These are phyloP conservation scores for Debaryomyces prosopidis DNA, from an alignment of 805 yeast species.

Conservation along the genomic window DNA sequence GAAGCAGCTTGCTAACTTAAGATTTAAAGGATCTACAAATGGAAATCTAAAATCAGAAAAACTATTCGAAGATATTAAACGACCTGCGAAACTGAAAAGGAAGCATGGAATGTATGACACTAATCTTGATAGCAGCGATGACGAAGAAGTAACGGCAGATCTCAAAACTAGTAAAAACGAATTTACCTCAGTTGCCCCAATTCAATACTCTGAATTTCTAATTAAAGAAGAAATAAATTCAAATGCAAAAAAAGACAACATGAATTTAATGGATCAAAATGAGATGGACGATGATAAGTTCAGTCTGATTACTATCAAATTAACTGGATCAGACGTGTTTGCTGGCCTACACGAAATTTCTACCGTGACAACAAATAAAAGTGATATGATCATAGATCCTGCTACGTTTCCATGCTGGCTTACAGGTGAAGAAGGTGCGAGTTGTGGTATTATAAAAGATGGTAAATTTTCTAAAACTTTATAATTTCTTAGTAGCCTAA, in stretches of 20 bases:
- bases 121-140: constrained; percentile 8
- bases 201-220: constrained; percentile 50
- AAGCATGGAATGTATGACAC: constrained; percentile 6
- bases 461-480: constrained; percentile 12
- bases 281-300: constrained; percentile 7
- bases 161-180: constrained; percentile 23
- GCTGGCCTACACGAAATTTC: constrained; percentile 77
- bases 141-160: constrained; percentile 17
- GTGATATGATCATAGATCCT: constrained; percentile 49
- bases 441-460: constrained; percentile 42
- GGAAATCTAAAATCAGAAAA: constrained; percentile 35
- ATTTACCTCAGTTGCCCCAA: constrained; percentile 58
- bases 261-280: not conserved
- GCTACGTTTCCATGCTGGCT: constrained; percentile 71
- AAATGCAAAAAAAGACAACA: constrained; percentile 1
- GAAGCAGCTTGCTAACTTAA: constrained; percentile 48
- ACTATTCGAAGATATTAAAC: constrained; percentile 37
- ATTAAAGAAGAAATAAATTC: constrained; percentile 27
- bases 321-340: constrained; percentile 71
- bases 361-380: constrained; percentile 17
- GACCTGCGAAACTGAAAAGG: constrained; percentile 14
- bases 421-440: constrained; percentile 69
- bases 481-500: constrained; percentile 22
- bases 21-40: constrained; percentile 59
- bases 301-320: constrained; percentile 32